Evolutionary conservation across 306 rosid genomes (phyloP).

Genomic region (Inga leiocalycina): DNA sequence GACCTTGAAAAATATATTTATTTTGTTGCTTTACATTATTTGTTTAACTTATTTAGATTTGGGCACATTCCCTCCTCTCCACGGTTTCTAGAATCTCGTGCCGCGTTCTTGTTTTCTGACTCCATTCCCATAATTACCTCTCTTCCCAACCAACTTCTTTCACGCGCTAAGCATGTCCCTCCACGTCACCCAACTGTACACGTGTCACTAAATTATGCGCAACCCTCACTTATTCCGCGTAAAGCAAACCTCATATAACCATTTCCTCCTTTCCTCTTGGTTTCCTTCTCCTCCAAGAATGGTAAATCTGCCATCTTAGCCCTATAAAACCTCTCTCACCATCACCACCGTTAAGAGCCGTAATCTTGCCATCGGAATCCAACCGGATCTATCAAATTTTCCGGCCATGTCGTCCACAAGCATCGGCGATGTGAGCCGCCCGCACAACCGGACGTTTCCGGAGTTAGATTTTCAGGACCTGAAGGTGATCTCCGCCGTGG

Average conservation of each 20-base stretch:
- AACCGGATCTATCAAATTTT: background rate
- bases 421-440: background rate
- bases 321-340: background rate
- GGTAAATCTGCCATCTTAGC: background rate
- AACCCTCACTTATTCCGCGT: background rate
- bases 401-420: conserved; percentile 40
- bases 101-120: background rate
- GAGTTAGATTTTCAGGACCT: conserved; percentile 51
- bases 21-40: no score
- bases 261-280: background rate
- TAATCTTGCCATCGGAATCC: background rate
- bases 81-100: background rate
- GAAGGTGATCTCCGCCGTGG: conserved; percentile 65
- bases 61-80: background rate
- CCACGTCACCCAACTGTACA: background rate
- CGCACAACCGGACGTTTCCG: background rate
- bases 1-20: no score
- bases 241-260: background rate
- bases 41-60: no score
- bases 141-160: background rate
- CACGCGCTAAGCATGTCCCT: background rate
- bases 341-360: background rate
- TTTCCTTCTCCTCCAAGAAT: conserved; percentile 27
- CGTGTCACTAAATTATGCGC: background rate
- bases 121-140: background rate